These are phyloP conservation scores for Tremella mesenterica DNA, from an alignment of 768 basidiomycete species.

Conservation along the genomic window DNA sequence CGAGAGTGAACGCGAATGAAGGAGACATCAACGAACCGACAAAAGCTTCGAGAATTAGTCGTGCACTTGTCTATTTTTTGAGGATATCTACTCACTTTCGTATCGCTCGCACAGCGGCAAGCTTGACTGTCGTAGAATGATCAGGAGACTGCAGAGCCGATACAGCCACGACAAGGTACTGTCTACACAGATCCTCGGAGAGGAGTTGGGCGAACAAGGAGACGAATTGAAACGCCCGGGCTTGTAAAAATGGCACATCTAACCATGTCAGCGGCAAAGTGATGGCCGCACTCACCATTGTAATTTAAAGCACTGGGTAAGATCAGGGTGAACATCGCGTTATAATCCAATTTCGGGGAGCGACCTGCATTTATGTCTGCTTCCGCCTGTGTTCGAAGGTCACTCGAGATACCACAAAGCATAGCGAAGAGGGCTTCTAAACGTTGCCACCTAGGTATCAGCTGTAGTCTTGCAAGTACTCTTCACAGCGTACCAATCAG, in stretches of 20 bases:
- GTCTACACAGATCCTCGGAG: conserved; percentile 62
- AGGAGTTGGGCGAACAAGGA: conserved; percentile 74
- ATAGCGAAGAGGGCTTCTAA: conserved; percentile 77
- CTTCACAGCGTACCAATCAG: conserved; percentile 53
- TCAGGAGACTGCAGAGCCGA: conserved; percentile 68
- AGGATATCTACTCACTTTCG: conserved; percentile 63
- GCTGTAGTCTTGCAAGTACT: too few species aligned
- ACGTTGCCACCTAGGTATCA: conserved; percentile 58
- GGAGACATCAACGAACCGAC: conserved; percentile 50
- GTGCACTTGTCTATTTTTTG: not conserved
- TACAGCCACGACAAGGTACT: conserved; percentile 80
- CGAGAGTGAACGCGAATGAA: conserved; percentile 59
- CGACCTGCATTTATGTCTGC: conserved; percentile 62
- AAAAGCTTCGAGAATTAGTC: conserved; percentile 43
- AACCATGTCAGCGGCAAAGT: too few species aligned
- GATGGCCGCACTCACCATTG: conserved; percentile 60
- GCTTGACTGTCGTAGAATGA: conserved; percentile 76
- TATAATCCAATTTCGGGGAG: conserved; percentile 65
- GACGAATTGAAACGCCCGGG: conserved; percentile 87
- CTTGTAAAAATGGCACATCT: conserved; percentile 91
- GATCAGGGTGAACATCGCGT: conserved; percentile 63
- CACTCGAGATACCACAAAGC: conserved; percentile 69
- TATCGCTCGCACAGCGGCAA: conserved; percentile 86
- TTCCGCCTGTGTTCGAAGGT: conserved; percentile 65
- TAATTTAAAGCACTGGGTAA: conserved; percentile 67